Conservation (phyloP, 78 protist species). For the Planoprotostelium fungivorum region DNA sequence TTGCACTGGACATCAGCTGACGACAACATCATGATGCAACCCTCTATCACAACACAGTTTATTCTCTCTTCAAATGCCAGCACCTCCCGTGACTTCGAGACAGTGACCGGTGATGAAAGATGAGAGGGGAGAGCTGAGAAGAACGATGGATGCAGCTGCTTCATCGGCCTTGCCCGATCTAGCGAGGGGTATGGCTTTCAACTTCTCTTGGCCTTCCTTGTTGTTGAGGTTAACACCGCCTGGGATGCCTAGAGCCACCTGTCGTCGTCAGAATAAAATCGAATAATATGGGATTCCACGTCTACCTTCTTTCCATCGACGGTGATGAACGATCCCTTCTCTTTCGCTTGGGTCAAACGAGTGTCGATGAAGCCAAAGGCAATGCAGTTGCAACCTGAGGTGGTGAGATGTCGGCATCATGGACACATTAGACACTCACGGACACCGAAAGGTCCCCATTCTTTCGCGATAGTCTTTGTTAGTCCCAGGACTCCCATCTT, state of each 20-base stretch:
- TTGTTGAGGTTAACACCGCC: background rate
- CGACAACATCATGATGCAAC: no score
- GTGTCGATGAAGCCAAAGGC: slow-evolving; percentile 28
- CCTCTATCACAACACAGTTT: no score
- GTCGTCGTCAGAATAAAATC: background rate
- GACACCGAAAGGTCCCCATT: slow-evolving; percentile 33
- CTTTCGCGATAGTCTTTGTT: slow-evolving; percentile 36
- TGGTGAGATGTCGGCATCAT: background rate
- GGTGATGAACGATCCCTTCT: background rate
- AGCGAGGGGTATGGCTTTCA: slow-evolving; percentile 8
- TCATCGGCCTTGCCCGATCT: slow-evolving; percentile 18
- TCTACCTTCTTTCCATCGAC: slow-evolving; percentile 1
- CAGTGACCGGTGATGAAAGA: slow-evolving; percentile 36
- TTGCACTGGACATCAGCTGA: no score
- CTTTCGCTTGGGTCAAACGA: background rate
- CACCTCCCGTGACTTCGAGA: slow-evolving; percentile 46
- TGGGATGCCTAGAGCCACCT: slow-evolving; percentile 8
- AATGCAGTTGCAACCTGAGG: slow-evolving; percentile 22
- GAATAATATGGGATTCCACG: background rate
- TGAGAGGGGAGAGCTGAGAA: slow-evolving; percentile 20
- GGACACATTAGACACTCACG: background rate
- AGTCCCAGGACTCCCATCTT: slow-evolving; percentile 45
- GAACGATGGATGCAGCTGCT: slow-evolving; percentile 27
- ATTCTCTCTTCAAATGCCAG: slow-evolving; percentile 11
- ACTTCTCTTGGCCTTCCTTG: background rate